Evolutionary conservation across 2,329 filamentous ascomycete species (phyloP), one percentile per base, ranked within the genome.

Genomic region (Parafenestella ontariensis): DNA sequence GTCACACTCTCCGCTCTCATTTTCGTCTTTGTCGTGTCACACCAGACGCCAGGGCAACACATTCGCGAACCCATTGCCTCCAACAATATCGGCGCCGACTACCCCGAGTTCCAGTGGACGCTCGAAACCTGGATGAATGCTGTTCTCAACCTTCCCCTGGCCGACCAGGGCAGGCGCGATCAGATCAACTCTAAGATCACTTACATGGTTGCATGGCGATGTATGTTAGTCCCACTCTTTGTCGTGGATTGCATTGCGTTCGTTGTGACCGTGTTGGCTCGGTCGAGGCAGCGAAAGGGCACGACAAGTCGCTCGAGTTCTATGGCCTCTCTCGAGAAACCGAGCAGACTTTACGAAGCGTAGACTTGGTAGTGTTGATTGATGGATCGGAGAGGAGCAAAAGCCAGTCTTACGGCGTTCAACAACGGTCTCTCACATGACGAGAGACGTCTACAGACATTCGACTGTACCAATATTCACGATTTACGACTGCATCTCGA

Each of bases 101-200:
- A 72, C 45, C 57, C 64, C 1, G 61, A 61, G 26, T 48, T 66
- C 36, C 59, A 59, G 46, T 73, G 71, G 71, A 73, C 71, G 3
- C 69, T 69, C 2, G 71, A 71, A 46, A 73, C 65, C 2, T 73
- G 71, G 71, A 70, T 65, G 58, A 68, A 68, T 47, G 69, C 70
- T 2, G 66, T 73, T 0, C 46, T 69, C 9, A 64, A 69, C 8
- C 60, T 71, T n/a, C 69, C 71, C 8, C 37, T 73, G 2, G 64
- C 58, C 3, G 53, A 68, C 24, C 28, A 46, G 8, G 24, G 51
- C 3, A 52, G 56, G 17, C 61, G 49, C 50, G 31, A 58, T 28
- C 60, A 59, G 13, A 70, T 73, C 26, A 45, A 59, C 13, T 45
- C 46, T 3, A 65, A 58, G 17, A 57, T 72, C 15, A 64, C 54